phyloP scores from a whole-genome alignment of 1,284 basidiomycete species.

The Xerocomus tenax region DNA sequence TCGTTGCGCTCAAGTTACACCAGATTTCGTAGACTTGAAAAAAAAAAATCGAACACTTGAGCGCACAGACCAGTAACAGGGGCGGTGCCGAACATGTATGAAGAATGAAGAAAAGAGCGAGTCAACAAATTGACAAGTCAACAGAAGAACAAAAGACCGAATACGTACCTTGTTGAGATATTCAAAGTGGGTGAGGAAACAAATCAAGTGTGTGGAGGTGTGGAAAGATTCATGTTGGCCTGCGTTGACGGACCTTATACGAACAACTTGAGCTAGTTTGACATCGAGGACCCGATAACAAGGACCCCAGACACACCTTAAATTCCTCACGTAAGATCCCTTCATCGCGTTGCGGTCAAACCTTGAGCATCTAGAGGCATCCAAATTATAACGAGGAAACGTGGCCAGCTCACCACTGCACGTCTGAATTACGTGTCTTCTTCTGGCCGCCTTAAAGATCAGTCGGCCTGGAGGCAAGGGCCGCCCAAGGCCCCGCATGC shows the following conservation, averaged over 20 bases:
- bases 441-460: background rate
- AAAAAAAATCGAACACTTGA: conserved; percentile 11
- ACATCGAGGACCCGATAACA: conserved; percentile 20
- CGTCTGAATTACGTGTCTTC: conserved; percentile 1
- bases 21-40: conserved; percentile 6
- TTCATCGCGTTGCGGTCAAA: conserved; percentile 4
- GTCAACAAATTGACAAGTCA: conserved; percentile 1
- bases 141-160: background rate
- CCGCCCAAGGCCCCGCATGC: conserved; percentile 1
- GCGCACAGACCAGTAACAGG: conserved; percentile 31
- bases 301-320: conserved; percentile 29
- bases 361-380: background rate
- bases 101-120: background rate
- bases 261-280: conserved; percentile 24
- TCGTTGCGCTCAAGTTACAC: conserved; percentile 11
- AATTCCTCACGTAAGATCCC: conserved; percentile 18
- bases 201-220: conserved; percentile 23
- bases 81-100: conserved; percentile 17
- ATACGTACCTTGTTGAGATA: conserved; percentile 13
- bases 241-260: conserved; percentile 31
- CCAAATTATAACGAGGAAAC: conserved; percentile 5
- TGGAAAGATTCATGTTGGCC: conserved; percentile 31
- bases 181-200: conserved; percentile 6
- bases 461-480: background rate
- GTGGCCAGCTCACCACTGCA: background rate